Evolutionary conservation across 345 rosid species (phyloP).

Genomic region (Combretum micranthum): DNA sequence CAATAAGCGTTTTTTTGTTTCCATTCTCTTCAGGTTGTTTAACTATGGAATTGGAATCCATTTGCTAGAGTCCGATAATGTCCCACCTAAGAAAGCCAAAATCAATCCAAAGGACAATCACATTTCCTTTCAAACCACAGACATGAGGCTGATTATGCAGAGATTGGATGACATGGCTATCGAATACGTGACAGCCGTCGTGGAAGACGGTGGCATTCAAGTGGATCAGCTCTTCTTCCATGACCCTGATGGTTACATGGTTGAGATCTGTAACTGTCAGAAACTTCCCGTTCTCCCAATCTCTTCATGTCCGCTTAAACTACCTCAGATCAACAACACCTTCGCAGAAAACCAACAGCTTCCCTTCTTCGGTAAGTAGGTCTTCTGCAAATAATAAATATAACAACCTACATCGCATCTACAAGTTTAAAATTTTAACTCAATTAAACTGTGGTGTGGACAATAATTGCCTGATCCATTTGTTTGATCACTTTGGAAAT

Average conservation of each 20-base stretch:
- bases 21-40: slow-evolving; percentile 17
- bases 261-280: slow-evolving; percentile 32
- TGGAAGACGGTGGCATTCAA: slow-evolving; percentile 36
- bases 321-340: slow-evolving; percentile 15
- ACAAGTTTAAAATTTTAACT: too few species aligned
- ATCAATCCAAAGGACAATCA: slow-evolving; percentile 52
- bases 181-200: slow-evolving; percentile 35
- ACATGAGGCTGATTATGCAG: slow-evolving; percentile 23
- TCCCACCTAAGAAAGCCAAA: slow-evolving; percentile 19
- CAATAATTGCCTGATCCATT: too few species aligned
- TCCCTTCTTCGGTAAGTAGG: slow-evolving; percentile 10
- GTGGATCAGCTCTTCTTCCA: slow-evolving; percentile 52
- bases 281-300: slow-evolving; percentile 39
- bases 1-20: too few species aligned
- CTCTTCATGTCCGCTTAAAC: slow-evolving; percentile 36
- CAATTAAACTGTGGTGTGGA: too few species aligned
- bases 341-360: not conserved
- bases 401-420: too few species aligned
- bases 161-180: slow-evolving; percentile 27
- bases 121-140: slow-evolving; percentile 40
- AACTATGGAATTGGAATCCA: slow-evolving; percentile 42
- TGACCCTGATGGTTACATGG: slow-evolving; percentile 43
- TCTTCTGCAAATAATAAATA: too few species aligned
- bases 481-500: too few species aligned
- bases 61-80: slow-evolving; percentile 28